A percentile compares a stretch with the other conserved stretches of the same genome.
Evolutionary conservation across 148 eudicot species (phyloP).

Genomic region (Polygonum maritimum): DNA sequence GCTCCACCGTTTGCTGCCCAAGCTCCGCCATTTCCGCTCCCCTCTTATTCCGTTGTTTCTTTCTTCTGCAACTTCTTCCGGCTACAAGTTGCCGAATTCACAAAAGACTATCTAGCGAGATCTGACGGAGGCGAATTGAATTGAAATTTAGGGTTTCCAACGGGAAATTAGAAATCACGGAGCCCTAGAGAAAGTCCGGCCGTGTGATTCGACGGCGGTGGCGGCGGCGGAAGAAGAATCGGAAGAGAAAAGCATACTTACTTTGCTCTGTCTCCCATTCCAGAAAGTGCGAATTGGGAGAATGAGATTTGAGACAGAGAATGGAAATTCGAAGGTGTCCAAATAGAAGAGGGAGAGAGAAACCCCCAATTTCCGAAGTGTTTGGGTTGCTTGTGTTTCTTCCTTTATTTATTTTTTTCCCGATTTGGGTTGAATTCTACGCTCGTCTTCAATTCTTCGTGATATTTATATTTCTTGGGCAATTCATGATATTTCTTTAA

Average conservation of each 20-base stretch:
- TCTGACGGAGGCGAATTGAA: background rate
- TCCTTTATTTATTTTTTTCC: background rate
- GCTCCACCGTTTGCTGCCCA: conserved; percentile 80
- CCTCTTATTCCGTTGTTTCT: background rate
- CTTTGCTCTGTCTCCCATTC: background rate
- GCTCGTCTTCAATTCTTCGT: background rate
- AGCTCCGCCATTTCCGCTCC: conserved; percentile 46
- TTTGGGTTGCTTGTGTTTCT: background rate
- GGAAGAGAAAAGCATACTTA: conserved; percentile 14
- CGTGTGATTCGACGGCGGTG: conserved; percentile 29
- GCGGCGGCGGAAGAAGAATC: conserved; percentile 13
- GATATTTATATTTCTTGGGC: background rate
- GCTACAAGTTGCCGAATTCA: background rate
- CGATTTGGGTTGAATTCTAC: background rate
- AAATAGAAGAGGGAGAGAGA: conserved; percentile 1
- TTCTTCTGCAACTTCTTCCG: background rate
- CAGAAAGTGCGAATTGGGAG: conserved; percentile 7
- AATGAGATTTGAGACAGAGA: conserved; percentile 4
- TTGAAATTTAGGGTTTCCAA: background rate
- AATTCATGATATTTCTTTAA: no score
- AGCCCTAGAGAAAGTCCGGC: conserved; percentile 1
- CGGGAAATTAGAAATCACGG: background rate
- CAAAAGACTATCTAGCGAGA: background rate
- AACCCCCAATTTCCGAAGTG: conserved; percentile 1
- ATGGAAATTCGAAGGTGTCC: background rate